These are phyloP conservation scores for Mycena filopes DNA, from an alignment of 768 basidiomycete genomes.

Conservation along the genomic window DNA sequence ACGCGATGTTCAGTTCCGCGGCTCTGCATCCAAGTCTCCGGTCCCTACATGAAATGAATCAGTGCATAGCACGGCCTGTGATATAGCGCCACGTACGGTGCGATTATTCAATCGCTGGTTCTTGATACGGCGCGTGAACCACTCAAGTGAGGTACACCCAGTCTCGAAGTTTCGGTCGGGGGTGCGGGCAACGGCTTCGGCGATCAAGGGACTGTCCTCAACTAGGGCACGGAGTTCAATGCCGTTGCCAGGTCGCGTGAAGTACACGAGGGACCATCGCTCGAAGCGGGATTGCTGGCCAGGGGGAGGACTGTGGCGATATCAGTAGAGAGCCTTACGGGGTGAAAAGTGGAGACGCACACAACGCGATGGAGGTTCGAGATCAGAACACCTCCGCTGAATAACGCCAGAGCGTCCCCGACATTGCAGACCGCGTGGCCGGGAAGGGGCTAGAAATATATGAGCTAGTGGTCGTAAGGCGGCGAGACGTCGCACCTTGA, in stretches of 20 bases:
- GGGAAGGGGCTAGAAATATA: constrained; percentile 55
- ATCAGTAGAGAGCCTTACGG: constrained; percentile 7
- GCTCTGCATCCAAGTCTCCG: constrained; percentile 59
- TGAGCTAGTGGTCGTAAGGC: background rate
- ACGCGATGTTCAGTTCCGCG: constrained; percentile 51
- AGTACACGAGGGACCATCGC: constrained; percentile 77
- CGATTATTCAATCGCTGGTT: constrained; percentile 58
- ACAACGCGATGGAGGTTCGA: constrained; percentile 56
- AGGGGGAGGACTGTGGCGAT: constrained; percentile 68
- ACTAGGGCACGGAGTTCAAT: constrained; percentile 61
- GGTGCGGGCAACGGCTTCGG: constrained; percentile 51
- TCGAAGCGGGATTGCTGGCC: constrained; percentile 61
- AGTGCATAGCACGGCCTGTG: background rate
- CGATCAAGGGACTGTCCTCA: constrained; percentile 62
- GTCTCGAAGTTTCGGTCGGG: constrained; percentile 52
- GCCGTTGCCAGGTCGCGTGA: constrained; percentile 69
- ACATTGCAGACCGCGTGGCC: constrained; percentile 70
- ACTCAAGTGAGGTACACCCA: constrained; percentile 51
- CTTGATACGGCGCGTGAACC: constrained; percentile 56
- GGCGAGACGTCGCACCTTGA: constrained; percentile 55
- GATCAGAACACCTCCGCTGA: constrained; percentile 71
- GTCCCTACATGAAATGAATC: constrained; percentile 47
- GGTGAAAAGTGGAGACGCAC: background rate
- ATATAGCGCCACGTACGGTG: constrained; percentile 41
- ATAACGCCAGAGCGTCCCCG: constrained; percentile 69